These are phyloP conservation scores for Populus tremula DNA, from an alignment of 345 rosid species.

Conservation along the genomic window DNA sequence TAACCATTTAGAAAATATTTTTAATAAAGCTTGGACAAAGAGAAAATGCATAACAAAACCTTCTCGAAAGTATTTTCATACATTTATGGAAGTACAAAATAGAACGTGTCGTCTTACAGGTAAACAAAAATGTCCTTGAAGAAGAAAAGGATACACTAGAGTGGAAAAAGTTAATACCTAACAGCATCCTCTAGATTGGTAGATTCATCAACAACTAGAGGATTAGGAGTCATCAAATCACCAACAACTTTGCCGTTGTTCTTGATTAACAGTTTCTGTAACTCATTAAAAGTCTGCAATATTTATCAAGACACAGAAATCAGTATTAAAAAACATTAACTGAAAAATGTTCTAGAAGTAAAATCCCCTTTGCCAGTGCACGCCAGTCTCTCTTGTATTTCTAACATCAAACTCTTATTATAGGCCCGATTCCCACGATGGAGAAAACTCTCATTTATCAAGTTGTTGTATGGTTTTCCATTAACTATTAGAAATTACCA, in stretches of 20 bases:
- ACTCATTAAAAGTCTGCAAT: slow-evolving; percentile 69
- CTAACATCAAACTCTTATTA: not conserved
- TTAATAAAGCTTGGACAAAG: not conserved
- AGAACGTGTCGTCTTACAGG: not conserved
- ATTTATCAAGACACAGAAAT: slow-evolving; percentile 16
- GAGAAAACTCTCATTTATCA: not conserved
- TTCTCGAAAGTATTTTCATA: not conserved
- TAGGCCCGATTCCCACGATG: not conserved
- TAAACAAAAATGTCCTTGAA: not conserved
- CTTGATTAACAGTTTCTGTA: slow-evolving; percentile 74
- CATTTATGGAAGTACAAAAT: not conserved
- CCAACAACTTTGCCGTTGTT: slow-evolving; percentile 83
- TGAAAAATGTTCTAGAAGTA: not conserved
- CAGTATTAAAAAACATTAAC: not conserved
- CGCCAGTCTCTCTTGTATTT: not conserved
- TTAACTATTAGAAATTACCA: not conserved
- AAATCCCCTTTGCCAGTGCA: not conserved
- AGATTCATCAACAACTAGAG: slow-evolving; percentile 68
- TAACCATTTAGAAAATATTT: not conserved
- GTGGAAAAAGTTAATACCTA: slow-evolving; percentile 38
- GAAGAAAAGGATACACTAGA: too few species aligned
- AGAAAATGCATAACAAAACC: not conserved
- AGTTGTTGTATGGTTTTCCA: not conserved
- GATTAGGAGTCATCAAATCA: slow-evolving; percentile 91
- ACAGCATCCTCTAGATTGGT: slow-evolving; percentile 89